A percentile compares a stretch with the other conserved stretches of the same genome.
Evolutionary conservation across 2,329 filamentous ascomycete genomes (phyloP).

Genomic region (Samsoniella hepiali): DNA sequence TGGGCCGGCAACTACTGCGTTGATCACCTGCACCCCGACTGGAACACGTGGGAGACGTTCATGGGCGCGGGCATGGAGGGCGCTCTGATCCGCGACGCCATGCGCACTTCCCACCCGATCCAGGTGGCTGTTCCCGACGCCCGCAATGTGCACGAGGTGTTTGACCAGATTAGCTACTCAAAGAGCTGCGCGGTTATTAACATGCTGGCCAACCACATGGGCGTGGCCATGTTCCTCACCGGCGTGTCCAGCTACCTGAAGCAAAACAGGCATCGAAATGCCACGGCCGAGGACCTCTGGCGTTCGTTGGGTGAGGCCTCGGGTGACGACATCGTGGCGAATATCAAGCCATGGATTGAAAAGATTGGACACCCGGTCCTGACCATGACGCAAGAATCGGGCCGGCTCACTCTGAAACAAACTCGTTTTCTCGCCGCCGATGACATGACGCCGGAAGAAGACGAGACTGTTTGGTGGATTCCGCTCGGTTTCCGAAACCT

Average conservation of each 20-base stretch:
- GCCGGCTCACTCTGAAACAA: conserved; percentile 82
- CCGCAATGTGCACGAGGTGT: conserved; percentile 96
- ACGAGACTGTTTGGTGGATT: conserved; percentile 82
- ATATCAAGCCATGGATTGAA: conserved; percentile 97
- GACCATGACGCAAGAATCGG: conserved; percentile 67
- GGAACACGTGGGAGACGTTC: conserved; percentile 96
- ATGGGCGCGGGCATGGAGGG: conserved; percentile 89
- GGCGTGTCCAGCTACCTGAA: conserved; percentile 87
- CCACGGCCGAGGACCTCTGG: conserved; percentile 88
- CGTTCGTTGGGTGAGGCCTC: conserved; percentile 83
- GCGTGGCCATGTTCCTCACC: conserved; percentile 91
- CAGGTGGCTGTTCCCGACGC: conserved; percentile 93
- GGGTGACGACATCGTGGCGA: conserved; percentile 84
- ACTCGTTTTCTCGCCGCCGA: conserved; percentile 91
- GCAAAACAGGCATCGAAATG: conserved; percentile 96
- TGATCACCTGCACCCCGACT: conserved; percentile 93
- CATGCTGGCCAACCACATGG: conserved; percentile 95
- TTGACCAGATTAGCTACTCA: conserved; percentile 94
- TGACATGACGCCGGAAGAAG: conserved; percentile 90
- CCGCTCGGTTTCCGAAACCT: conserved; percentile 85
- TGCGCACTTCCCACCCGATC: conserved; percentile 92
- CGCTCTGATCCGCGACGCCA: conserved; percentile 80
- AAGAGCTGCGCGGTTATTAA: conserved; percentile 94
- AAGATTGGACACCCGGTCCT: conserved; percentile 91
- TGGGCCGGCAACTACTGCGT: conserved; percentile 65